Evolutionary conservation across 805 yeast genomes (phyloP), one percentile per base, ranked within the genome.

Genomic region (Saccharomyces paradoxus): DNA sequence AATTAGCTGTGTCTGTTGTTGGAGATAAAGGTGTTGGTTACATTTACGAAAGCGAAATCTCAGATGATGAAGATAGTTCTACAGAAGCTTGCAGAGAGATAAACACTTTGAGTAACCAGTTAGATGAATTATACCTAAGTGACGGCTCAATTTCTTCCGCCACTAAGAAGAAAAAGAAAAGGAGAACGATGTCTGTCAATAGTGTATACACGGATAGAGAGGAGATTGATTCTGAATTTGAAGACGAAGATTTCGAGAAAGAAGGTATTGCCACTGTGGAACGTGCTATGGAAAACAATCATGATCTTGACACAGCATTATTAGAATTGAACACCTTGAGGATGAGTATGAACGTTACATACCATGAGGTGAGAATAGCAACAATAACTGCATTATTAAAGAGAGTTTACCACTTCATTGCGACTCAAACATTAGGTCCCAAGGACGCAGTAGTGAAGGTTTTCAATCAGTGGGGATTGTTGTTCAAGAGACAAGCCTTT

Each of bases 321-420:
- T 74, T 94, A 56, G 99, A 94, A 73, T 79, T 94, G 63, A 92
- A 92, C 68, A 94, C 99, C 0, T 77, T 94, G 65, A 81, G 98
- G 73, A 92, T 94, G 99, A 89, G 97, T 64, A 87, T 91, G 94
- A 89, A 94, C 68, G 99, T 90, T 17, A 81, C 94, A 0, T 92
- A 94, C 70, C 95, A 89, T 64, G 96, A 91, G 66, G 97, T 94
- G 13, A 81, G 97, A 67, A 71, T 75, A 30, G 96, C 96, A 4
- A 89, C 96, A 0, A 75, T 83, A 37, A 76, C 77, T 41, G 94
- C 97, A 0, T 74, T 94, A 64, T 63, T 89, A 48, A 74, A 76
- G 47, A 79, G 94, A 63, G 81, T 88, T 12, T 77, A 81, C 51
- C 89, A 89, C 60, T 85, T 87, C 63, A 81, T 90, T 41, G 78